phyloP scores from a whole-genome alignment of 306 rosid genomes.

The Herpetospermum pedunculosum region DNA sequence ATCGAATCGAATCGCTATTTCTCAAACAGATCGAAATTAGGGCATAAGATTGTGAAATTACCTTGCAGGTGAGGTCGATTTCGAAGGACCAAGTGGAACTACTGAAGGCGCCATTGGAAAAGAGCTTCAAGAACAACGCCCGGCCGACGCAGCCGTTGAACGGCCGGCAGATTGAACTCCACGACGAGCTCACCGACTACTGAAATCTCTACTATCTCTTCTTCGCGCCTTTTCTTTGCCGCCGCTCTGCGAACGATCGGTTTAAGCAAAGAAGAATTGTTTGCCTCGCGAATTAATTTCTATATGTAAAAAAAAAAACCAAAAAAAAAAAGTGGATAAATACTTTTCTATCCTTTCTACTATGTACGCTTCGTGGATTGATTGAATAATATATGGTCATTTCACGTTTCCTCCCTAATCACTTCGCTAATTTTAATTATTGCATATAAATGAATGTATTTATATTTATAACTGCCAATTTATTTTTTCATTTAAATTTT shows the following conservation, averaged over 20 bases:
- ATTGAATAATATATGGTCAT: background rate
- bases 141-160: slow-evolving; percentile 61
- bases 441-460: no score
- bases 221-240: background rate
- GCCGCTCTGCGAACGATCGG: background rate
- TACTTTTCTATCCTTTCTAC: background rate
- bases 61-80: slow-evolving; percentile 45
- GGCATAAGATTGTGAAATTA: slow-evolving; percentile 1
- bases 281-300: background rate
- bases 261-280: background rate
- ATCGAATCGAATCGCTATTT: no score
- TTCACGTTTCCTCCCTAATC: background rate
- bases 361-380: background rate
- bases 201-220: background rate
- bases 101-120: slow-evolving; percentile 41
- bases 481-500: no score
- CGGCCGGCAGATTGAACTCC: slow-evolving; percentile 44
- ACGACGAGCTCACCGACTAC: slow-evolving; percentile 7
- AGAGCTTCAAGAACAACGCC: slow-evolving; percentile 37
- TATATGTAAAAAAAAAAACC: background rate
- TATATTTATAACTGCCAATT: no score
- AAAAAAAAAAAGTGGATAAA: background rate
- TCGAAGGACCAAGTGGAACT: slow-evolving; percentile 43
- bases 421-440: no score
- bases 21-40: background rate